Base-by-base conservation (phyloP, 1,284 basidiomycete species). In the Coriolopsis trogii region DNA sequence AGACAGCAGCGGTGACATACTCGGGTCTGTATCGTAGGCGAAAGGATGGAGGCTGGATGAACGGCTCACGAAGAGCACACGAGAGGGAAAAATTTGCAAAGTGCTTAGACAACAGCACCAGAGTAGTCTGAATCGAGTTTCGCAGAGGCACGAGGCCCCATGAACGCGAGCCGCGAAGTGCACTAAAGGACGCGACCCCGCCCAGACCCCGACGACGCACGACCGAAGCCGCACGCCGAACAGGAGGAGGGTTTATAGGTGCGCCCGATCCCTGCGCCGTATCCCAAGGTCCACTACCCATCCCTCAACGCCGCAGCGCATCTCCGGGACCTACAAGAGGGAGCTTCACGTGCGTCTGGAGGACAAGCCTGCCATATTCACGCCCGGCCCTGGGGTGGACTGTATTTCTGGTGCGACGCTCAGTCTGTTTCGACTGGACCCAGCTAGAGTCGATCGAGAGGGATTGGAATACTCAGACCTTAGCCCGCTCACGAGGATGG, bases 61-160 rank as follows among this genome's bases (percentile, higher is more conserved):
- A 53, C 46, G 49, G 33, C 64, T 61, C 65, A 25, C 65, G 54
- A 67, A 53, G 65, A 67, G 66, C 63, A 44, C 48, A 26, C 25
- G 12, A 42, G 18, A 34, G 53, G 13, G 59, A 68, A 68, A 68
- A 67, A 62, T 63, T 60, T 34, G 49, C 47, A 45, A 30, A 40
- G 25, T 2, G 23, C 23, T 28, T 36, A 31, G 51, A 54, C 67
- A 67, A 75, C 73, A 79, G 72, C 61, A 67, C 69, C 64, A 77
- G 76, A 80, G 70, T 78, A 80, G 78, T 79, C 77, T 78, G 78
- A 79, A 74, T 79, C 76, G 74, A 79, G 79, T 80, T 78, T 66
- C 74, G 63, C 62, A 54, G 56, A 52, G 55, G 59, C 44, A 16
- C 58, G 60, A 51, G 51, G 51, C 57, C 54, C 53, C 55, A 37